A percentile compares a stretch with the other conserved stretches of the same genome.
Evolutionary conservation across 139 green algal genomes (phyloP).

Genomic region (Haematococcus sp.): DNA sequence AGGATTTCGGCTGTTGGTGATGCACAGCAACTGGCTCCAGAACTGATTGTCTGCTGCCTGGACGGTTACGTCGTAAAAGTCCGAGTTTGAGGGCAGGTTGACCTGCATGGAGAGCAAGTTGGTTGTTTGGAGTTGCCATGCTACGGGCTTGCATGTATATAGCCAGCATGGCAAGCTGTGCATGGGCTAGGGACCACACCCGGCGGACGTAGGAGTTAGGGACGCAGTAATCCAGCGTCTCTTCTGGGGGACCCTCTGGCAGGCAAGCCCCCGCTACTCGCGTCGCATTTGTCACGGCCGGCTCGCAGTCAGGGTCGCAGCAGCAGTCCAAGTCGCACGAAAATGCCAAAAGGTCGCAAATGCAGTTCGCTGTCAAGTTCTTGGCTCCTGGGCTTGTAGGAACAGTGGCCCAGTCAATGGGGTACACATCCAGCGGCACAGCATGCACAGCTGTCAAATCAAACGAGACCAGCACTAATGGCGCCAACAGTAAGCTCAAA

Average conservation of each 20-base stretch:
- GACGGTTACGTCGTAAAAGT: constrained; percentile 35
- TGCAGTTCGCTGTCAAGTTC: constrained; percentile 45
- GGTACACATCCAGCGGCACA: constrained; percentile 14
- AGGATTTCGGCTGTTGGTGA: constrained; percentile 40
- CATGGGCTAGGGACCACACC: constrained; percentile 18
- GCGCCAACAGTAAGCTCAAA: too few relatives aligned
- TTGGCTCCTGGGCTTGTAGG: not conserved
- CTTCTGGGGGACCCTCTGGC: constrained; percentile 24
- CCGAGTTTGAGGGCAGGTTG: constrained; percentile 38
- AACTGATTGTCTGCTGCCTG: constrained; percentile 32
- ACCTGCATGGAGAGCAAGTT: constrained; percentile 41
- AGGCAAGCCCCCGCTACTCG: constrained; percentile 20
- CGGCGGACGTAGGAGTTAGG: constrained; percentile 21
- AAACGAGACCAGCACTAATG: too few relatives aligned
- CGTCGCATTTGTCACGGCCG: constrained; percentile 10
- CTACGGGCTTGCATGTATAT: too few relatives aligned
- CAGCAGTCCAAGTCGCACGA: constrained; percentile 47
- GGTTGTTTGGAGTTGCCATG: too few relatives aligned
- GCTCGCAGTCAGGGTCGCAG: constrained; percentile 43
- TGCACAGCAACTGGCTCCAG: constrained; percentile 48
- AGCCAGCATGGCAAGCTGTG: too few relatives aligned
- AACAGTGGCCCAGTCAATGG: constrained; percentile 30
- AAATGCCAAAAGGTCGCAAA: constrained; percentile 28
- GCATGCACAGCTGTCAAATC: too few relatives aligned
- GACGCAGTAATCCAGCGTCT: constrained; percentile 43